Base-by-base conservation (phyloP, 1,139 yeast genomes). In the Saccharomycopsis hybrid region DNA sequence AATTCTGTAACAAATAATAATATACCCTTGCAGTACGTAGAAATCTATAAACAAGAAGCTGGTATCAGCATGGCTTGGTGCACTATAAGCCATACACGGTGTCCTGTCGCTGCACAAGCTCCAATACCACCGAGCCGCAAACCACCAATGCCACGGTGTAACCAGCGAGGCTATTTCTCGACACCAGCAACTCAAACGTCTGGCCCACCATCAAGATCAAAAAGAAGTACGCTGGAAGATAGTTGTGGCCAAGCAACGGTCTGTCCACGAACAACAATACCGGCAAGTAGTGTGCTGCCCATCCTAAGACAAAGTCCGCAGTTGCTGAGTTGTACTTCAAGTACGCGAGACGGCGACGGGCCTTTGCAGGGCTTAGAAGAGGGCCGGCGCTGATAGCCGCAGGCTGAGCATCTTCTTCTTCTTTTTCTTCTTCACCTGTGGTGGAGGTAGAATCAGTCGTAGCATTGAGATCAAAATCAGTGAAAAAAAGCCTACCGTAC, bases 191-290 rank as follows among this genome's bases (percentile, higher is more conserved):
- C 57, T 77, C 78, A 38, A 77, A 67, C 32, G 72, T 65, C 56
- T 78, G 82, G 25, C 81, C 79, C 41, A 75, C 62, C 9, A 76
- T 66, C 54, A 82, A 65, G 33, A 80, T 65, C 2, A 82, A 85
- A 61, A 82, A 78, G 59, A 78, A 76, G 42, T 78, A 66, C 1
- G 85, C 72, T 43, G 88, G 86, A 46, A 80, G 61, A 62, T 82
- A 83, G 59, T 77, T 78, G 57, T 73, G 78, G n/a, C 38, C 39
- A 39, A 41, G 11, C 44, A 77, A 68, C 55, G 78, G 80, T 60
- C 82, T 73, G 24, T 80, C 76, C 66, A 73, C 67, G 42, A 77
- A 66, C 55, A 69, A 69, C 58, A 76, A 76, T 18, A 18, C 18
- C 49, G 85, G 85, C 32, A 71, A 42, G 56, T 73, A 76, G 61